These are phyloP conservation scores for Bullera alba DNA, from an alignment of 768 basidiomycete species.

Conservation along the genomic window DNA sequence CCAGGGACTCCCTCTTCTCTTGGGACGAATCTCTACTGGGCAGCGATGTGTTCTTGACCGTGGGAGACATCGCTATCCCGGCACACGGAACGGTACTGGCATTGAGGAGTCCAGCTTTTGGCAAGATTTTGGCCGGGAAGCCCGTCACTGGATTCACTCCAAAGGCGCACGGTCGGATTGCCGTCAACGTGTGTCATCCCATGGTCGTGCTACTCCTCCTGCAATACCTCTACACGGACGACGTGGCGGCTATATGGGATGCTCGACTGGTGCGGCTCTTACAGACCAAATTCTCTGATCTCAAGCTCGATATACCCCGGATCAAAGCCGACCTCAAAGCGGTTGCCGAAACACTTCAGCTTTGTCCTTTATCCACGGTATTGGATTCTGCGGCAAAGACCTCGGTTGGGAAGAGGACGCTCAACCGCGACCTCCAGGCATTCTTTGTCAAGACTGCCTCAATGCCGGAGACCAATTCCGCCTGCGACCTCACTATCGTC, in stretches of 20 bases:
- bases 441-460: conserved; percentile 50
- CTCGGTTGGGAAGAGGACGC: conserved; percentile 49
- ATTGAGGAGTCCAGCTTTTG: conserved; percentile 17
- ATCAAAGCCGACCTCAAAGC: conserved; percentile 61
- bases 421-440: conserved; percentile 52
- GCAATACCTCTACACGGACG: conserved; percentile 82
- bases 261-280: conserved; percentile 55
- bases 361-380: conserved; percentile 54
- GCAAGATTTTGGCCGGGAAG: conserved; percentile 6
- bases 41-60: conserved; percentile 58
- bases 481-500: conserved; percentile 59
- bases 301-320: conserved; percentile 45
- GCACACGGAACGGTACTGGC: conserved; percentile 28
- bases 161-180: conserved; percentile 11
- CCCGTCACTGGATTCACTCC: conserved; percentile 2
- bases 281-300: conserved; percentile 44
- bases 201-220: conserved; percentile 68
- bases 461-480: background rate
- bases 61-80: conserved; percentile 47
- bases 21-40: conserved; percentile 50
- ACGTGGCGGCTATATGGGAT: conserved; percentile 77
- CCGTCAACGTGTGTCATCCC: conserved; percentile 56
- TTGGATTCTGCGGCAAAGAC: conserved; percentile 61
- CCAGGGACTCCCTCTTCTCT: conserved; percentile 32
- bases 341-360: conserved; percentile 57